A percentile compares a stretch with the other conserved stretches of the same genome.
Conservation (phyloP, 1,139 yeast species). For the Debaryomyces psychrophilus region DNA sequence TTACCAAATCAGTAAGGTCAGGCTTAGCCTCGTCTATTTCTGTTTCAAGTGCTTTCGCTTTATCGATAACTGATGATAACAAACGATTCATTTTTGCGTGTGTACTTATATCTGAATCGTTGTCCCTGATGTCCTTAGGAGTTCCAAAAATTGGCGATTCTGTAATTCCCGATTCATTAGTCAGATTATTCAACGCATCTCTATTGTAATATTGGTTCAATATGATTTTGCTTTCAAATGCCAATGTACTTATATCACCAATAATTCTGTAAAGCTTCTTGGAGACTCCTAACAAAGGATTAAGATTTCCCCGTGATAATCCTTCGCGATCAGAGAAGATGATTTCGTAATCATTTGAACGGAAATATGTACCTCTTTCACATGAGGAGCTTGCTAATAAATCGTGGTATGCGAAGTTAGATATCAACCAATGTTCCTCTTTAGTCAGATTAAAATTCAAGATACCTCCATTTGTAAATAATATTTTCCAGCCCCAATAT, state of each 20-base stretch:
- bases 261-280: conserved; percentile 65
- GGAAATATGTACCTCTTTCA: conserved; percentile 61
- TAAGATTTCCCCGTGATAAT: conserved; percentile 47
- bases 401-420: conserved; percentile 85
- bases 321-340: conserved; percentile 46
- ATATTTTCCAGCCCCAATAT: conserved; percentile 61
- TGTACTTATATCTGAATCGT: conserved; percentile 28
- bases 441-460: conserved; percentile 55
- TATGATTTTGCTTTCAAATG: conserved; percentile 50
- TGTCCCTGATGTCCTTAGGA: conserved; percentile 18
- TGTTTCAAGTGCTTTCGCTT: conserved; percentile 50
- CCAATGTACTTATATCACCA: conserved; percentile 69
- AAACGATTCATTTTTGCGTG: conserved; percentile 29
- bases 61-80: conserved; percentile 30
- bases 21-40: conserved; percentile 59
- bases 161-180: background rate
- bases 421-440: conserved; percentile 70
- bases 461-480: conserved; percentile 61
- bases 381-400: conserved; percentile 63
- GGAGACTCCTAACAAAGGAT: conserved; percentile 74
- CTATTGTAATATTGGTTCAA: conserved; percentile 6
- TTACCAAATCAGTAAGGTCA: conserved; percentile 49
- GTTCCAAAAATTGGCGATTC: conserved; percentile 10
- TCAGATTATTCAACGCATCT: background rate
- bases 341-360: conserved; percentile 57